Percentiles rank a stretch among this genome's conserved stretches.
Conservation (phyloP, 495 filamentous ascomycete genomes). For the Lasiosphaeriaceae sp. region DNA sequence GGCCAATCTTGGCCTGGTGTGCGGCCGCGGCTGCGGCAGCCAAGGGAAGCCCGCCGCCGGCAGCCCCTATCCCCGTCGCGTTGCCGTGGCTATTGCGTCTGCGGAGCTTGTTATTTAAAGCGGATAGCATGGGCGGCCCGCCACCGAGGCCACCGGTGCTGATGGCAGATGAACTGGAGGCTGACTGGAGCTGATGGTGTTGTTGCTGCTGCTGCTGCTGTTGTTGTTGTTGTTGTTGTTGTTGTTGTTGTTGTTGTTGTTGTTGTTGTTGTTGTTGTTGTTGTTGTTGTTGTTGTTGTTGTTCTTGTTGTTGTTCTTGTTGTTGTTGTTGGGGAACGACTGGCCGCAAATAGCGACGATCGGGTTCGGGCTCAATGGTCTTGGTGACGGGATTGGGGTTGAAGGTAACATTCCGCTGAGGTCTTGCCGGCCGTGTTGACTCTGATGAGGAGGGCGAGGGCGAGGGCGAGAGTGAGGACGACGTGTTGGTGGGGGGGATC, state of each 20-base stretch:
- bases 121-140: conserved; percentile 68
- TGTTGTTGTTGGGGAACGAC: not conserved
- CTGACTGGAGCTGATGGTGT: not conserved
- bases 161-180: conserved; percentile 20
- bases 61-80: conserved; percentile 5
- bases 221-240: conserved; percentile 7
- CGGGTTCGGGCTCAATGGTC: conserved; percentile 45
- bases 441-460: conserved; percentile 27
- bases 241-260: not conserved
- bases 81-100: conserved; percentile 74
- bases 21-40: conserved; percentile 40
- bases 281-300: not conserved
- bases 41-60: conserved; percentile 40
- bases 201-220: conserved; percentile 4
- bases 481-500: conserved; percentile 26
- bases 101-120: conserved; percentile 81
- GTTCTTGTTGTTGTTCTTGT: not conserved
- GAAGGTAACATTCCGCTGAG: conserved; percentile 46
- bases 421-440: conserved; percentile 28
- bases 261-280: not conserved
- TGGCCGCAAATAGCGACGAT: conserved; percentile 10
- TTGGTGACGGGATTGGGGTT: conserved; percentile 46
- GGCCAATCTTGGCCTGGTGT: conserved; percentile 74
- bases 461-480: conserved; percentile 33
- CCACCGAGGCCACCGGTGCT: conserved; percentile 27